Percentiles rank a stretch among this genome's conserved stretches.
These are phyloP conservation scores for Alloteropsis angusta DNA, from an alignment of 202 grass and related monocot species.

Conservation along the genomic window DNA sequence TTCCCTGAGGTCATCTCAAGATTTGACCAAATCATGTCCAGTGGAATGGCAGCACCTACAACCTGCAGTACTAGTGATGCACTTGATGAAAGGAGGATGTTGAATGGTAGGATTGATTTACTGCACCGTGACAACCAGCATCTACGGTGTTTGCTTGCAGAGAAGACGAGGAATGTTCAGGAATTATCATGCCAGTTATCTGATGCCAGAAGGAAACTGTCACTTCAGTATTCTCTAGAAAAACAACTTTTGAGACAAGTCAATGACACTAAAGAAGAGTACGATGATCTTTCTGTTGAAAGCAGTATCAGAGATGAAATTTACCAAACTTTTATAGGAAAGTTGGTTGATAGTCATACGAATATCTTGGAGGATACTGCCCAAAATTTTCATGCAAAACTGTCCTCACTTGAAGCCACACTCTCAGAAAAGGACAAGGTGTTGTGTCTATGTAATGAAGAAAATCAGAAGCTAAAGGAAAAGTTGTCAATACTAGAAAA, in stretches of 20 bases:
- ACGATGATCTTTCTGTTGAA: conserved; percentile 56
- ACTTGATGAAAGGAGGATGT: conserved; percentile 48
- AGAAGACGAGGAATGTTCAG: conserved; percentile 62
- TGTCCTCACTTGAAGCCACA: conserved; percentile 40
- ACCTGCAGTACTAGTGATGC: conserved; percentile 19
- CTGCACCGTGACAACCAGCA: conserved; percentile 62
- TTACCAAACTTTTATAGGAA: conserved; percentile 46
- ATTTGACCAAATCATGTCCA: conserved; percentile 57
- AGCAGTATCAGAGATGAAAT: conserved; percentile 66
- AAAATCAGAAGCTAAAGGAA: conserved; percentile 67
- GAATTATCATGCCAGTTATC: conserved; percentile 51
- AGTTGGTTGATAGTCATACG: conserved; percentile 36
- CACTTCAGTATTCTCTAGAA: conserved; percentile 38
- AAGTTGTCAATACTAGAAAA: conserved; percentile 37
- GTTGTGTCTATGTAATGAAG: conserved; percentile 45
- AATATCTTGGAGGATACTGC: conserved; percentile 31
- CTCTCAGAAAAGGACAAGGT: conserved; percentile 55
- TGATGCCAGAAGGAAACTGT: conserved; percentile 43
- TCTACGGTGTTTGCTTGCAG: conserved; percentile 51
- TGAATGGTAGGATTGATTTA: conserved; percentile 55
- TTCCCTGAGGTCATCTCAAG: conserved; percentile 73
- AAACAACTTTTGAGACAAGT: conserved; percentile 47
- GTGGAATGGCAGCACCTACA: conserved; percentile 28
- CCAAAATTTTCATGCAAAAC: conserved; percentile 35
- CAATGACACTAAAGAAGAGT: conserved; percentile 33